Base-by-base conservation (phyloP, 495 filamentous ascomycete genomes). In the Penicillium tannophilum region DNA sequence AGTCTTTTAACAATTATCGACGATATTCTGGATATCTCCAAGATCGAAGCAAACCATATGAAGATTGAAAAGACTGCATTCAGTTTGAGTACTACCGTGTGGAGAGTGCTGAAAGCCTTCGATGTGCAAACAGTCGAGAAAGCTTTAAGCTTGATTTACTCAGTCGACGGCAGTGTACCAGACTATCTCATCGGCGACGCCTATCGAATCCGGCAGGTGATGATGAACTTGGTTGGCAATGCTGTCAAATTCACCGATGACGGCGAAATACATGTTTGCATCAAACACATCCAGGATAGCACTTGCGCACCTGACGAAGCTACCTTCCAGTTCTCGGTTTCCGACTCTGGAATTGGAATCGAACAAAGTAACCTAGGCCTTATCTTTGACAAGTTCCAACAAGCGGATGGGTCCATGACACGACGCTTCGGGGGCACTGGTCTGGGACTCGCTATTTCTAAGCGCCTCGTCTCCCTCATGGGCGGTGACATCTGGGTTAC, bases 361-460 rank as follows among this genome's bases (percentile, higher is more conserved):
- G 84, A 89, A 54, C 84, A 91, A 43, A 85, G 88, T 52, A 88
- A 90, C 2, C 76, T 84, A 4, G 84, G 85, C 52, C 80, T 82
- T 26, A 78, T 94, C 8, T 95, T 95, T 72, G 86, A 88, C 54
- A 91, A 91, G 12, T 95, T 93, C 69, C 88, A 86, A 57, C 90
- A 93, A 76, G 92, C 92, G 16, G 92, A 97, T 73, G 92, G 92
- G 20, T 96, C 92, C 6, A 97, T 93, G 96, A 89, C 88, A 20
- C 79, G 89, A 20, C 82, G 83, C 9, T 93, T 90, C 70, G 90
- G 89, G 17, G 90, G 91, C 1, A 93, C 90, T 8, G 90, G 90
- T 4, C 68, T 92, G 2, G 90, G 90, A 5, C 71, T 93, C 49
- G 88, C 89, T 4, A 93, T 93, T 50, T 88, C 83, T 63, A 91